phyloP scores from a whole-genome alignment of 2,329 filamentous ascomycete species.

The Podosphaera aphanis region DNA sequence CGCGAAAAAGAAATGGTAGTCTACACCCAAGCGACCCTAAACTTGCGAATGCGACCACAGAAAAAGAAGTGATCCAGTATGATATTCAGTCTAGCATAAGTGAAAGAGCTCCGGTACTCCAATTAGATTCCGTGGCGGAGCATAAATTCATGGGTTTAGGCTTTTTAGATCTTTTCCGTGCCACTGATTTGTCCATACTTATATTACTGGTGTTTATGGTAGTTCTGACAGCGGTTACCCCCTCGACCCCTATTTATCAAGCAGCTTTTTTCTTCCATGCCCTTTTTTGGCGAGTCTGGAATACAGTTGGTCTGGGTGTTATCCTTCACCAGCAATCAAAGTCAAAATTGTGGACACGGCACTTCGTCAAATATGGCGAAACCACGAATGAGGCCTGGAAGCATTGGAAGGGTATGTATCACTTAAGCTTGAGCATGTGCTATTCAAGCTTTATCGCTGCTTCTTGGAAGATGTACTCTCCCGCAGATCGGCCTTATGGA shows the following conservation, averaged over 20 bases:
- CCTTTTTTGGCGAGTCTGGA: slow-evolving; percentile 70
- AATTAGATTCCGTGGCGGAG: slow-evolving; percentile 26
- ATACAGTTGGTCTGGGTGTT: slow-evolving; percentile 64
- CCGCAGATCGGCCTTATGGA: slow-evolving; percentile 69
- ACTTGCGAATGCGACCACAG: slow-evolving; percentile 14
- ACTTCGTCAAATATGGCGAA: slow-evolving; percentile 94
- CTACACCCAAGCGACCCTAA: slow-evolving; percentile 15
- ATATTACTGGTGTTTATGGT: slow-evolving; percentile 56
- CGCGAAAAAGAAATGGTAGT: slow-evolving; percentile 27
- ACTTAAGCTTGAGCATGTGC: slow-evolving; percentile 76
- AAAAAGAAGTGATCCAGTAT: slow-evolving; percentile 15
- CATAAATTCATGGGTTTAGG: slow-evolving; percentile 64
- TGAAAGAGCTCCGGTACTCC: too few relatives aligned
- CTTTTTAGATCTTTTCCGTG: slow-evolving; percentile 74
- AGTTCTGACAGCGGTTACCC: slow-evolving; percentile 49
- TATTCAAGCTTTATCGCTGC: slow-evolving; percentile 75
- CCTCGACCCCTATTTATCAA: slow-evolving; percentile 52
- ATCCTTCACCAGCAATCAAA: slow-evolving; percentile 71
- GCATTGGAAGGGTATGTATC: slow-evolving; percentile 92
- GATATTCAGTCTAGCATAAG: slow-evolving; percentile 1
- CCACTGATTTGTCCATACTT: slow-evolving; percentile 61
- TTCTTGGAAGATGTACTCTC: slow-evolving; percentile 90
- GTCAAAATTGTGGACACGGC: slow-evolving; percentile 83
- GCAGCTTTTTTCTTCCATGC: slow-evolving; percentile 63
- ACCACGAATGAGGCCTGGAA: slow-evolving; percentile 78